These are phyloP conservation scores for Geranium rotundifolium DNA, from an alignment of 345 rosid species.

Conservation along the genomic window DNA sequence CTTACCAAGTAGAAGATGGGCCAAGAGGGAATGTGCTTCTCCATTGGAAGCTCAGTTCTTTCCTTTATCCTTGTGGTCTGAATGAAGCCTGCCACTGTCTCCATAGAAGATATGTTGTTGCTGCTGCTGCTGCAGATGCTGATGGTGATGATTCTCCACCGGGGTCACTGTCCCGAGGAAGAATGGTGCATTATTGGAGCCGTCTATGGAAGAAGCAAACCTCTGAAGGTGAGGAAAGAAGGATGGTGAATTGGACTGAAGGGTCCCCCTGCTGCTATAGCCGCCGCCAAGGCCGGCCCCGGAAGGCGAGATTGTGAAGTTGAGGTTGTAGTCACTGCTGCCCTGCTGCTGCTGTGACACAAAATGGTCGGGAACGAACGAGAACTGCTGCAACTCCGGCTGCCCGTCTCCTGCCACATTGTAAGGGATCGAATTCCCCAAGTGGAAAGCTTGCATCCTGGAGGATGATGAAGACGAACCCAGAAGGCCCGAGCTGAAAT, in stretches of 20 bases:
- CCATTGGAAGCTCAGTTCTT: constrained; percentile 40
- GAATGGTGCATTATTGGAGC: constrained; percentile 50
- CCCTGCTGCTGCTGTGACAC: constrained; percentile 16
- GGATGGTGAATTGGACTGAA: constrained; percentile 99
- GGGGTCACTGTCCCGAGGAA: constrained; percentile 44
- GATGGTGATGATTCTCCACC: constrained; percentile 49
- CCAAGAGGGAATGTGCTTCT: constrained; percentile 1
- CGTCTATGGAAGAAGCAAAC: constrained; percentile 46
- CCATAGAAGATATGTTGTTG: constrained; percentile 60
- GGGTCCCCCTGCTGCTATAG: constrained; percentile 97
- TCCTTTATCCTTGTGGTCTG: constrained; percentile 61
- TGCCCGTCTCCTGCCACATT: constrained; percentile 27
- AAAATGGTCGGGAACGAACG: constrained; percentile 68
- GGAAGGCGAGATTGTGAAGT: constrained; percentile 53
- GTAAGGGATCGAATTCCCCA: constrained; percentile 28
- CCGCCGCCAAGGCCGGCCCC: constrained; percentile 46
- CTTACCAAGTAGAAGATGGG: constrained; percentile 43
- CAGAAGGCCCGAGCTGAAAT: constrained; percentile 33
- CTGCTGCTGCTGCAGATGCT: constrained; percentile 11
- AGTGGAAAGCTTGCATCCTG: constrained; percentile 8
- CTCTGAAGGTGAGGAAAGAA: constrained; percentile 62
- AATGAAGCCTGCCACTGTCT: too few species aligned
- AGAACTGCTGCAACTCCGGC: constrained; percentile 17
- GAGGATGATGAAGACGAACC: constrained; percentile 19
- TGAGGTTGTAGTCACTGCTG: constrained; percentile 51